Conservation (phyloP, 352 stramenopile genomes). For the Pythium diclinum region DNA sequence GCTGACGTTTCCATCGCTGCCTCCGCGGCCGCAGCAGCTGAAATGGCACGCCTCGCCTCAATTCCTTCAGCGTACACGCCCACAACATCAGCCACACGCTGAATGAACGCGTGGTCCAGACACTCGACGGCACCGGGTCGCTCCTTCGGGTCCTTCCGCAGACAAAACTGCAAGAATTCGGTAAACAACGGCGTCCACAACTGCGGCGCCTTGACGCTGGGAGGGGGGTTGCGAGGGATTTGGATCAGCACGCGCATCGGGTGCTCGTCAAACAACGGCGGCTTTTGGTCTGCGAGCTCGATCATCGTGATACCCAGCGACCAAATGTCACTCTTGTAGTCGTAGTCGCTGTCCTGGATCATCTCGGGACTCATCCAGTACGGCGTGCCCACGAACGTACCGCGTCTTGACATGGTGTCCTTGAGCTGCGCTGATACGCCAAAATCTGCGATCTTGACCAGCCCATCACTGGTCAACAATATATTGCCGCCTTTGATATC, state of each 20-base stretch:
- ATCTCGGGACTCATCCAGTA: slow-evolving; percentile 96
- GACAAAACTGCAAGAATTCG: slow-evolving; percentile 84
- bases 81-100: slow-evolving; percentile 31
- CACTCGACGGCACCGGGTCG: slow-evolving; percentile 85
- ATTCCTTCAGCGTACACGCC: slow-evolving; percentile 13
- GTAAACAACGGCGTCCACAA: slow-evolving; percentile 78
- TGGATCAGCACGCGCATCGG: slow-evolving; percentile 82
- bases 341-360: slow-evolving; percentile 91
- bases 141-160: slow-evolving; percentile 67
- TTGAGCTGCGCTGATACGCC: slow-evolving; percentile 70
- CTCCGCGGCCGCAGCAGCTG: background rate
- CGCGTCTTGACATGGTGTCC: slow-evolving; percentile 51
- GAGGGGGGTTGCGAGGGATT: slow-evolving; percentile 78
- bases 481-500: slow-evolving; percentile 96
- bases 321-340: slow-evolving; percentile 91
- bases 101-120: slow-evolving; percentile 89
- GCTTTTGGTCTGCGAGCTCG: slow-evolving; percentile 89
- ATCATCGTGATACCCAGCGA: slow-evolving; percentile 89
- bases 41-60: background rate
- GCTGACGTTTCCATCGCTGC: background rate
- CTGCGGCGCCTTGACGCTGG: slow-evolving; percentile 63
- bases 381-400: slow-evolving; percentile 88
- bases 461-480: slow-evolving; percentile 87
- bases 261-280: slow-evolving; percentile 89
- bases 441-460: slow-evolving; percentile 96